A percentile compares a stretch with the other conserved stretches of the same genome.
Conservation (phyloP, 371 early-diverging fungal genomes). For the Sporodiniella umbellata region DNA sequence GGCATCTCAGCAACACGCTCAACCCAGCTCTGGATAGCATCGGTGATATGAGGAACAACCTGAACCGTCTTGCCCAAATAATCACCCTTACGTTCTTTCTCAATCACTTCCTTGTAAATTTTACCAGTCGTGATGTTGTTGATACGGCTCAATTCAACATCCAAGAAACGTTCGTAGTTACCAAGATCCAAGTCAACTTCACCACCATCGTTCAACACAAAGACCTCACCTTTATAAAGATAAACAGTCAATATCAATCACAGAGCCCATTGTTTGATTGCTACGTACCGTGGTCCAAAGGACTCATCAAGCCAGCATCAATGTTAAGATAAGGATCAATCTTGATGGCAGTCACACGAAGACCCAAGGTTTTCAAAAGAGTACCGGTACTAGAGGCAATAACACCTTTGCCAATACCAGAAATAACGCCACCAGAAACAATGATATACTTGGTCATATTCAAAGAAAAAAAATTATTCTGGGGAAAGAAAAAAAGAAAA, state of each 20-base stretch:
- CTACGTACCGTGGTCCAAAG: constrained; percentile 92
- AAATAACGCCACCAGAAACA: constrained; percentile 98
- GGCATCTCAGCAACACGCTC: constrained; percentile 88
- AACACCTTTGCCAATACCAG: constrained; percentile 99
- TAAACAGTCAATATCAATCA: too few species aligned
- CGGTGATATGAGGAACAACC: constrained; percentile 97
- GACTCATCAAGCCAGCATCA: constrained; percentile 97
- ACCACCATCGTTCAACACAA: constrained; percentile 98
- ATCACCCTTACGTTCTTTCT: constrained; percentile 89
- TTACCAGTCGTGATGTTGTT: constrained; percentile 99
- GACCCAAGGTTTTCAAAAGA: constrained; percentile 92
- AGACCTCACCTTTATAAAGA: constrained; percentile 99
- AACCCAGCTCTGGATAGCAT: constrained; percentile 97
- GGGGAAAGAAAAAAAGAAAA: too few species aligned
- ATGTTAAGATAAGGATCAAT: constrained; percentile 99
- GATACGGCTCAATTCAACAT: constrained; percentile 88
- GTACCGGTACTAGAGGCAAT: constrained; percentile 98
- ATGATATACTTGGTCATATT: constrained; percentile 93
- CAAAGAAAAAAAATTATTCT: too few species aligned
- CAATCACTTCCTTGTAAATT: constrained; percentile 95
- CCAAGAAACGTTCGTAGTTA: constrained; percentile 98
- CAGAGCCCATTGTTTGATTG: not conserved
- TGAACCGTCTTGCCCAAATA: constrained; percentile 99
- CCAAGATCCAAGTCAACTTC: constrained; percentile 99
- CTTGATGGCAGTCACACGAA: constrained; percentile 97